Base-by-base conservation (phyloP, 2,329 filamentous ascomycete genomes). In the Fusarium buharicum region DNA sequence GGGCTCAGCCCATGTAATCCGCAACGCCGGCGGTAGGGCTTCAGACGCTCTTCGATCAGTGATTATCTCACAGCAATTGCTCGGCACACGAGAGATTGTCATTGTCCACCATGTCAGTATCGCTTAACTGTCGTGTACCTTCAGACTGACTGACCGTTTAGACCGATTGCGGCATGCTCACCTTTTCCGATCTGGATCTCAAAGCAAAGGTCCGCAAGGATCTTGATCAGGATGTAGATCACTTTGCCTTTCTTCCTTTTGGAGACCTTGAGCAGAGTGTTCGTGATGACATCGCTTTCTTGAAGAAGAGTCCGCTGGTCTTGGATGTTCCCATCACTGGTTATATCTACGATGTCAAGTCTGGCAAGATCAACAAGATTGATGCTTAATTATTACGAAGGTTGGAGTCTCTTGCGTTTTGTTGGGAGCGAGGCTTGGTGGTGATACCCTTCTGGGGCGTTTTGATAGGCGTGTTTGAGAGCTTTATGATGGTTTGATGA, bases 1-100 rank as follows among this genome's bases (percentile, higher is more conserved):
- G 3, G 91, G 91, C 24, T 90, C 92, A 58, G 91, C 90, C 0
- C 91, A 95, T 72, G 85, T 93, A n/a, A 89, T 93, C 55, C 87
- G 90, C 50, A 93, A 93, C 64, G 89, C 88, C 3, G 89, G 89
- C 3, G 90, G 81, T 1, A 86, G 83, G 18, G 88, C 85, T 2
- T 76, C 79, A 24, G 91, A 94, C 48, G 89, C 87, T 0, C 80
- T 93, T 7, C 88, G 91, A 34, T 91, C 86, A 9, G 82, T 95
- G 45, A 77, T 94, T 55, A 92, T 95, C 66, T 93, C 90, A 0
- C 82, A 95, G 74, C 90, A 94, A 73, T 80, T 94, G 2, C 83
- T 95, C 0, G 90, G 88, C 3, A 95, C 91, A 0, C 80, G 82
- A 0, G 91, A 94, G 73, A 87, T 95, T 38, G 74, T 93, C 13